Evolutionary conservation across 2,329 filamentous ascomycete species (phyloP), one percentile per base, ranked within the genome.

Genomic region (Aspergillus sp.): DNA sequence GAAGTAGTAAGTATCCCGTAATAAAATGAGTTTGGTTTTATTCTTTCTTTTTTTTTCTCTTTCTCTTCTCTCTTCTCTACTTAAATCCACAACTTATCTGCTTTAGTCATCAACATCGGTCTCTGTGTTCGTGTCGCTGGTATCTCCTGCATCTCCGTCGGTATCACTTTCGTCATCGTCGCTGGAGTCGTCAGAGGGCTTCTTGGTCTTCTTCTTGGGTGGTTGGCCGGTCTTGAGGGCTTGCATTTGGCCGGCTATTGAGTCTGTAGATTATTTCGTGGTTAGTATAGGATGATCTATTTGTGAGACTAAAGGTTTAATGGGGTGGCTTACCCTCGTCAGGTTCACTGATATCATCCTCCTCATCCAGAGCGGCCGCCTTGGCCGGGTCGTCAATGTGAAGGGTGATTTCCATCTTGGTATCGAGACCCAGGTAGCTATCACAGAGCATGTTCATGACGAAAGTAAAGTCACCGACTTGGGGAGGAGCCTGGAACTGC

Each of bases 301-400:
- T 68, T 11, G 23, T 13, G 11, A 13, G 11, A 11, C 17, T 17
- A 38, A 8, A 3, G 30, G 64, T 61, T 59, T 21, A 5, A 8
- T 8, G 7, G 8, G 10, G 11, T 15, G 58, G 82, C 88, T 82
- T 84, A 96, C 95, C 95, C 83, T 99, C 95, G 65, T 98, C 95
- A 38, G 96, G 95, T 76, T 99, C 95, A 73, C 91, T 96, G 67
- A 99, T 99, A 61, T 99, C 95, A 70, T 96, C 95, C 67, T 97
- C 92, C 51, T 88, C 90, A 55, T 86, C 86, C 72, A 96, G 88
- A 67, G 89, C 86, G 19, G 86, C 89, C 5, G 91, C 93, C 80
- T 94, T 95, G 77, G 86, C 90, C 36, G 91, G 88, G 70, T 98
- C 93, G 71, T 96, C 92, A 8, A 99, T 92, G 27, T 90, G 86